These are phyloP conservation scores for Aspergillus steynii DNA, from an alignment of 495 filamentous ascomycete genomes.

Conservation along the genomic window DNA sequence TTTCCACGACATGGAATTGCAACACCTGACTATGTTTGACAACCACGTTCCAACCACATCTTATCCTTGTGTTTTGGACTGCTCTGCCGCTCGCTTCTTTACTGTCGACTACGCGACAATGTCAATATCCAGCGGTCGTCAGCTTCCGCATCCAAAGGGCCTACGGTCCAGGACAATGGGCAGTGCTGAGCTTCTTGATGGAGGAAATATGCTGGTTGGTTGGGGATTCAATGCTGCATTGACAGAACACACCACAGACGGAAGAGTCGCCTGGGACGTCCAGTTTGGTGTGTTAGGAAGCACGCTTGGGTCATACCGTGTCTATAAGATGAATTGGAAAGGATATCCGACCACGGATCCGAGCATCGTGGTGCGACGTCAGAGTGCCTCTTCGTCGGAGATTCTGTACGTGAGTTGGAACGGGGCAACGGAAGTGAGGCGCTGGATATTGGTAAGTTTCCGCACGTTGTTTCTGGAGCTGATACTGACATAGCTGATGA, in stretches of 20 bases:
- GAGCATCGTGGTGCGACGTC: background rate
- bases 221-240: background rate
- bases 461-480: too few species aligned
- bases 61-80: background rate
- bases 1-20: background rate
- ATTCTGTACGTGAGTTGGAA: background rate
- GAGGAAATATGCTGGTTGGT: background rate
- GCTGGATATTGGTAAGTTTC: background rate
- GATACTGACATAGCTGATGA: too few species aligned
- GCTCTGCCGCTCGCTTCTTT: background rate
- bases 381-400: background rate
- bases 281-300: background rate
- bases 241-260: background rate
- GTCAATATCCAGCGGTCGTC: background rate
- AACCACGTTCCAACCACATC: background rate
- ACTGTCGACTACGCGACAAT: background rate
- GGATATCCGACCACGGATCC: background rate
- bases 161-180: background rate
- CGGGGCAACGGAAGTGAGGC: background rate
- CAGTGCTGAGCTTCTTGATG: background rate
- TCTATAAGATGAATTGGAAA: background rate
- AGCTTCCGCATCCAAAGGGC: background rate
- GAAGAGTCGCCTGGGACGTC: background rate
- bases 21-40: background rate
- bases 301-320: background rate